phyloP scores from a whole-genome alignment of 257 asterid genomes.

The Primulina huaijiensis region DNA sequence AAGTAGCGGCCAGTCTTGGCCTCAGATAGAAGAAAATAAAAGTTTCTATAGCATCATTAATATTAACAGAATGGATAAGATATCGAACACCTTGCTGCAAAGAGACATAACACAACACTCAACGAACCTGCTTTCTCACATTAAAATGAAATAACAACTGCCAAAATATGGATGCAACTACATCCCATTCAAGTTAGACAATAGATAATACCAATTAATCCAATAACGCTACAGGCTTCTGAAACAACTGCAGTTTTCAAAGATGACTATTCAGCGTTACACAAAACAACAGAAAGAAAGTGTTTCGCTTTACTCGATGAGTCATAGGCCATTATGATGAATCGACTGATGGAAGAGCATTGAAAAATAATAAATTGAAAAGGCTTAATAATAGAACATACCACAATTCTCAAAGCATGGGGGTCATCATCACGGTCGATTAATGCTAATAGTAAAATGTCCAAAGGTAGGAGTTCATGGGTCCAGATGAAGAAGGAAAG shows the following conservation, averaged over 20 bases:
- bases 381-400: constrained; percentile 35
- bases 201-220: not conserved
- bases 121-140: not conserved
- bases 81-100: not conserved
- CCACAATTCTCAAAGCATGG: constrained; percentile 88
- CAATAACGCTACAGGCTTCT: not conserved
- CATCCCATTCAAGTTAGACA: not conserved
- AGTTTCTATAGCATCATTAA: not conserved
- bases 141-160: no score
- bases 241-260: not conserved
- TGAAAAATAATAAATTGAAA: constrained; percentile 14
- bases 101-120: not conserved
- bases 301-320: not conserved
- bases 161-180: no score
- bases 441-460: constrained; percentile 85
- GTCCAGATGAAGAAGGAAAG: constrained; percentile 90
- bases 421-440: constrained; percentile 97
- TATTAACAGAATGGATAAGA: not conserved
- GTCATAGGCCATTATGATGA: not conserved
- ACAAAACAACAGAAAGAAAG: not conserved
- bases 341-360: not conserved
- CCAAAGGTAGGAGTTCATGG: constrained; percentile 87
- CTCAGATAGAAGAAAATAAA: no score
- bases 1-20: no score
- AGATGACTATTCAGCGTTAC: not conserved